Conservation (phyloP, 495 filamentous ascomycete species). For the Penicillium alfredii region DNA sequence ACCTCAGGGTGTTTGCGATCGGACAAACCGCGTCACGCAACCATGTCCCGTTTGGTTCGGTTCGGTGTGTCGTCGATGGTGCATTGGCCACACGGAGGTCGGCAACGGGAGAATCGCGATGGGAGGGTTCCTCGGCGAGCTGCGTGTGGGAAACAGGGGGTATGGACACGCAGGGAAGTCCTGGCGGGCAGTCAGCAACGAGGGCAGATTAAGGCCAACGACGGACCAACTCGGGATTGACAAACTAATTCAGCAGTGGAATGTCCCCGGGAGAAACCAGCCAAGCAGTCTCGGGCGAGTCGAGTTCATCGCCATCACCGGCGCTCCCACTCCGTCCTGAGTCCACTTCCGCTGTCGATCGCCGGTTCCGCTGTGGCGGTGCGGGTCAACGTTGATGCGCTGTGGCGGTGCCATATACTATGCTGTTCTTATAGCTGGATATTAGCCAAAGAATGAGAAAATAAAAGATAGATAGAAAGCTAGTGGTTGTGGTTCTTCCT, state of each 20-base stretch:
- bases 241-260: slow-evolving; percentile 2
- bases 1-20: slow-evolving; percentile 26
- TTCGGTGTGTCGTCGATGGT: slow-evolving; percentile 9
- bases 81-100: slow-evolving; percentile 18
- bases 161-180: slow-evolving; percentile 8
- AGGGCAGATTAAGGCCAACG: slow-evolving; percentile 2
- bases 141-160: slow-evolving; percentile 18
- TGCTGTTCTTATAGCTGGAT: too few relatives aligned
- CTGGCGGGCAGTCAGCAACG: slow-evolving; percentile 10
- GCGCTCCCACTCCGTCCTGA: slow-evolving; percentile 17
- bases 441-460: too few relatives aligned
- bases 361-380: slow-evolving; percentile 26
- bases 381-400: slow-evolving; percentile 33
- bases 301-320: slow-evolving; percentile 10
- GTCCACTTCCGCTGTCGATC: slow-evolving; percentile 37
- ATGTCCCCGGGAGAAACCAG: not conserved
- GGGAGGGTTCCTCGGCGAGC: slow-evolving; percentile 3
- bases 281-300: slow-evolving; percentile 7
- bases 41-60: slow-evolving; percentile 23
- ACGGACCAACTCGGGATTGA: not conserved
- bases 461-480: too few relatives aligned
- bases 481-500: too few relatives aligned
- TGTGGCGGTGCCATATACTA: slow-evolving; percentile 35
- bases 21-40: slow-evolving; percentile 26
- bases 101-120: not conserved